Evolutionary conservation across 306 rosid genomes (phyloP).

Genomic region (Citrullus colocynthis): DNA sequence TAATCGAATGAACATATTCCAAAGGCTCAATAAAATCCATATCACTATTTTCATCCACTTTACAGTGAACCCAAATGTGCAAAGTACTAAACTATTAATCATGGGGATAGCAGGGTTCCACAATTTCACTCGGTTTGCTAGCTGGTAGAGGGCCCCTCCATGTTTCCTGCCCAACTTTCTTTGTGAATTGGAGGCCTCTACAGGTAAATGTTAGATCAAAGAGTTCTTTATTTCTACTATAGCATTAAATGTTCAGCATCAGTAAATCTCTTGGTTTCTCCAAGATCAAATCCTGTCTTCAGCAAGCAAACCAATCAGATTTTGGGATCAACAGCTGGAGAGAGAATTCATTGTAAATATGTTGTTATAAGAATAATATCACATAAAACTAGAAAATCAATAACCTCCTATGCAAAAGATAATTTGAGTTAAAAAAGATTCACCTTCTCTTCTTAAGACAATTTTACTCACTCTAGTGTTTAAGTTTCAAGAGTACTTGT

Average conservation of each 20-base stretch:
- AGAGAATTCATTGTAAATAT: neutral
- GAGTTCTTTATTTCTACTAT: neutral
- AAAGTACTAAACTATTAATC: constrained; percentile 5
- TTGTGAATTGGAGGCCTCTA: neutral
- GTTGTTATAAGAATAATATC: neutral
- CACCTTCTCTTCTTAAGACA: no score
- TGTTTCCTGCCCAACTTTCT: neutral
- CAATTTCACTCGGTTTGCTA: constrained; percentile 23
- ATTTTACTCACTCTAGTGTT: no score
- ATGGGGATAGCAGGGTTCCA: constrained; percentile 18
- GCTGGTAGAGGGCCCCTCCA: constrained; percentile 30
- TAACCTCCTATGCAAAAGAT: no score
- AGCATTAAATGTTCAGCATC: neutral
- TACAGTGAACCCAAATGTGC: constrained; percentile 3
- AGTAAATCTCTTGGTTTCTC: neutral
- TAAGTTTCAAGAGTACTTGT: no score
- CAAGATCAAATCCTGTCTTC: neutral
- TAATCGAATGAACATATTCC: neutral
- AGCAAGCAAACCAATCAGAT: neutral
- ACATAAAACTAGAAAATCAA: no score
- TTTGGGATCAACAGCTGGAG: neutral
- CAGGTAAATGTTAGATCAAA: neutral
- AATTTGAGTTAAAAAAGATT: no score
- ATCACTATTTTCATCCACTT: constrained; percentile 11
- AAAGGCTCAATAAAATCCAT: neutral